phyloP scores from a whole-genome alignment of 2,329 filamentous ascomycete species.

The Cyphellophora europaea region DNA sequence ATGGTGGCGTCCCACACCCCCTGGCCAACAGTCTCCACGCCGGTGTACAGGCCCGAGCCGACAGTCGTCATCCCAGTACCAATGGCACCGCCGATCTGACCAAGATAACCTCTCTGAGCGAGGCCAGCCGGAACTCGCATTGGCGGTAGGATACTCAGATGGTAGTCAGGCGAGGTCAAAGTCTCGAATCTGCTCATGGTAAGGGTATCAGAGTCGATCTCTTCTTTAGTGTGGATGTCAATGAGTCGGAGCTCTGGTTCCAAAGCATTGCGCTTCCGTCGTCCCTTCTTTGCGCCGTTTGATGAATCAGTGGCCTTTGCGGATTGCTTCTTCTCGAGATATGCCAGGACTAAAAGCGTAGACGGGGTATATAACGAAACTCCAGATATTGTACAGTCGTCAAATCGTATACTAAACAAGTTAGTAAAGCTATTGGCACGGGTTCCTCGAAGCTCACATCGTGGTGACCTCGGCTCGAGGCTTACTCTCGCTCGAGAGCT shows the following conservation, averaged over 20 bases:
- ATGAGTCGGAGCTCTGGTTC: slow-evolving; percentile 87
- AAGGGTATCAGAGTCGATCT: slow-evolving; percentile 79
- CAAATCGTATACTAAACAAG: slow-evolving; percentile 58
- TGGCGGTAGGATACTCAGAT: slow-evolving; percentile 74
- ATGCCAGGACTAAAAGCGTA: slow-evolving; percentile 83
- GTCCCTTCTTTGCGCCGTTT: slow-evolving; percentile 17
- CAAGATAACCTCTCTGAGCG: slow-evolving; percentile 63
- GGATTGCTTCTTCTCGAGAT: slow-evolving; percentile 66
- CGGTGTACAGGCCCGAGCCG: slow-evolving; percentile 27
- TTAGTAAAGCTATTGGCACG: slow-evolving; percentile 22
- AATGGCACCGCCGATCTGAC: slow-evolving; percentile 44
- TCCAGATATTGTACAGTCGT: slow-evolving; percentile 96
- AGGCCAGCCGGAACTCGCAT: slow-evolving; percentile 56
- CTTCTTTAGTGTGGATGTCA: slow-evolving; percentile 70
- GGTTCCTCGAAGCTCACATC: slow-evolving; percentile 54
- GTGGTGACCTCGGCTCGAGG: slow-evolving; percentile 85
- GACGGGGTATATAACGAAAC: slow-evolving; percentile 93
- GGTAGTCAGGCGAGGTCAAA: slow-evolving; percentile 82
- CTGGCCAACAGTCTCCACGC: slow-evolving; percentile 42
- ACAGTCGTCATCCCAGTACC: slow-evolving; percentile 34
- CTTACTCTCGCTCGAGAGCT: slow-evolving; percentile 59
- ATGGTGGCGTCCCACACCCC: slow-evolving; percentile 88
- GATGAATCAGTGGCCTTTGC: neutral
- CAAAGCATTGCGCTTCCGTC: slow-evolving; percentile 64
- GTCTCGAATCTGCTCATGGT: slow-evolving; percentile 79